Evolutionary conservation across 2,329 filamentous ascomycete genomes (phyloP), one percentile per base, ranked within the genome.

Genomic region (Venturia asperata): DNA sequence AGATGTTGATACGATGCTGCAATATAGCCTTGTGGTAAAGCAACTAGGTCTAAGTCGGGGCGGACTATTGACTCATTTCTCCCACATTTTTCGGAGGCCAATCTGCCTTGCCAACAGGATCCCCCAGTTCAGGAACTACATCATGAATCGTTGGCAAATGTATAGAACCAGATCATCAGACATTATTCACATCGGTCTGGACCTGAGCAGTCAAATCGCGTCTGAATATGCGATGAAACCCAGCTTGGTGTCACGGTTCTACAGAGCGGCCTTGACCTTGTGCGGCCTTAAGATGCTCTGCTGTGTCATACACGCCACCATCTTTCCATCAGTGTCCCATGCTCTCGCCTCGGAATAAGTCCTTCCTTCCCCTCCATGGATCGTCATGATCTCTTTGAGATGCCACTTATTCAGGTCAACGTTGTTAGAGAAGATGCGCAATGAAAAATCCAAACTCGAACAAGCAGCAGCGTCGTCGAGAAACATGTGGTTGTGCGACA

Each of bases 231-330:
- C 39, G 39, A 15, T 41, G 15, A 15, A 41, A 2, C 15, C 39
- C 10, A 41, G 39, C 39, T 41, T 10, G 11, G 39, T 41, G 39
- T 10, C 15, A 9, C 39, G 11, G 39, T 15, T 52, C 24, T 52
- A 52, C 21, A 52, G 13, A 17, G 6, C 21, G 21, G 47, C 21
- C 13, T 17, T 52, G 9, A 21, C 7, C 17, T 39, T 61, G 64
- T 70, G 70, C 64, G 71, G 70, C 65, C 74, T 70, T 70, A 75
- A 42, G 37, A 75, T 76, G 64, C 70, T 70, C 72, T 82, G 79
- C 72, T 83, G 81, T 11, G 76, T 80, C 77, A 82, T 81, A 55
- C 70, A 74, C 17, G 80, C 81, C 0, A 83, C 71, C 68, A 81
- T 68, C 49, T 72, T 75, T 0, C 81, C 80, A 43, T 74, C 65